Evolutionary conservation across 1,284 basidiomycete species (phyloP).

Genomic region (Rugosomyces carneus): DNA sequence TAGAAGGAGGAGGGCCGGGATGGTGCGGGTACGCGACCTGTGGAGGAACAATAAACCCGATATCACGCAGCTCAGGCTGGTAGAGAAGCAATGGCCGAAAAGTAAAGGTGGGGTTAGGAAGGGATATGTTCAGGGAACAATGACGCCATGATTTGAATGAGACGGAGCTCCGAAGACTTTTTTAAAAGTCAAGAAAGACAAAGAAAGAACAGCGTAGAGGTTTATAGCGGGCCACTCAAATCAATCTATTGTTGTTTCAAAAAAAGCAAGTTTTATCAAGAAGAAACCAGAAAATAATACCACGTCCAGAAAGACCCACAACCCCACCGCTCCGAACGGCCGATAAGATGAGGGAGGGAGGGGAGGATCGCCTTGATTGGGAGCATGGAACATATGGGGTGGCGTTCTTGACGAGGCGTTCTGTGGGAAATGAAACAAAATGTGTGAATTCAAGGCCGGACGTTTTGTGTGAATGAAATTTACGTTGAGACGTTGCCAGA

Average conservation of each 20-base stretch:
- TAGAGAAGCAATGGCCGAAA: background rate
- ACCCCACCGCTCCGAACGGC: background rate
- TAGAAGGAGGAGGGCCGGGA: no score
- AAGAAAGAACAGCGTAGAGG: no score
- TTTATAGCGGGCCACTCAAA: no score
- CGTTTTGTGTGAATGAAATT: background rate
- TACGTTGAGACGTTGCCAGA: background rate
- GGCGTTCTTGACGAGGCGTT: background rate
- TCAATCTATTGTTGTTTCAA: no score
- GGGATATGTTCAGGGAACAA: background rate
- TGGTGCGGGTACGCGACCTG: no score
- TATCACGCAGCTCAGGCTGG: background rate
- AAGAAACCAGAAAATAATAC: background rate
- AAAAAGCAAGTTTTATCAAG: background rate
- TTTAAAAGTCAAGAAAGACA: no score
- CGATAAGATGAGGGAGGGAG: background rate
- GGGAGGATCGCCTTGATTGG: no score
- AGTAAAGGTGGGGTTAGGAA: background rate
- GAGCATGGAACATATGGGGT: background rate
- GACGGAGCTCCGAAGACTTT: background rate
- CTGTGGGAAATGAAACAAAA: background rate
- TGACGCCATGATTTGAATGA: background rate
- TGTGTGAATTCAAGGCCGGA: background rate
- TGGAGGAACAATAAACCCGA: no score
- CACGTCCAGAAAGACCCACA: background rate